These are phyloP conservation scores for Sporothrix pseudoabietina DNA, from an alignment of 2,329 filamentous ascomycete genomes.

Conservation along the genomic window DNA sequence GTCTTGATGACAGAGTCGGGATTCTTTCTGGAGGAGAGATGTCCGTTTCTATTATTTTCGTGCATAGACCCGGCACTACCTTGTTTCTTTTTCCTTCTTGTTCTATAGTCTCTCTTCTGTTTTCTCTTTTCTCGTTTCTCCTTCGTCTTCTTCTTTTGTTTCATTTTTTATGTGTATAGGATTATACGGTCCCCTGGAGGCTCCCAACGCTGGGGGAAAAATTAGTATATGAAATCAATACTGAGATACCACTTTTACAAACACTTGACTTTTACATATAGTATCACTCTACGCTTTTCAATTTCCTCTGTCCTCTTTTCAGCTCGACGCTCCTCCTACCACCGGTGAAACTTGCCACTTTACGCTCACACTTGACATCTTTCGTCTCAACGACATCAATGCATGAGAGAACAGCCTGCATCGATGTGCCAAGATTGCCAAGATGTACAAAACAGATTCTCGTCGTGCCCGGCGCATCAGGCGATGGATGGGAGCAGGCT, in stretches of 20 bases:
- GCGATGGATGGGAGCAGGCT: background rate
- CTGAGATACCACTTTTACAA: slow-evolving; percentile 18
- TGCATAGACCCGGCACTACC: background rate
- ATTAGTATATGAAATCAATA: slow-evolving; percentile 12
- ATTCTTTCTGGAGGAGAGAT: background rate
- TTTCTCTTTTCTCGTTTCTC: background rate
- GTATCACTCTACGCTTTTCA: too few species aligned
- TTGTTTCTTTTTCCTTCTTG: background rate
- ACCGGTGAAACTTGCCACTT: background rate
- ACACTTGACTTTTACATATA: background rate
- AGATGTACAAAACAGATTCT: slow-evolving; percentile 25
- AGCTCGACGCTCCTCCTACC: too few species aligned
- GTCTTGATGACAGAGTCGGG: slow-evolving; percentile 14
- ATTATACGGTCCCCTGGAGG: slow-evolving; percentile 17
- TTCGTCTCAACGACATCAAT: slow-evolving; percentile 3
- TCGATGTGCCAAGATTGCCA: slow-evolving; percentile 23
- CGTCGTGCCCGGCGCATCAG: slow-evolving; percentile 5
- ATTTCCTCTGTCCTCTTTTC: too few species aligned
- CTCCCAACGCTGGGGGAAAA: slow-evolving; percentile 5
- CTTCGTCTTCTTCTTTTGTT: background rate
- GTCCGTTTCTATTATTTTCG: background rate
- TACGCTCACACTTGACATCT: background rate
- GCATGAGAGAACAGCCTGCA: background rate
- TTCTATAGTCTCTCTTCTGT: background rate
- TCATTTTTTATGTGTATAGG: background rate